Conservation (phyloP, 169 alveolate species). For the Haemoproteus tartakovskyi region DNA sequence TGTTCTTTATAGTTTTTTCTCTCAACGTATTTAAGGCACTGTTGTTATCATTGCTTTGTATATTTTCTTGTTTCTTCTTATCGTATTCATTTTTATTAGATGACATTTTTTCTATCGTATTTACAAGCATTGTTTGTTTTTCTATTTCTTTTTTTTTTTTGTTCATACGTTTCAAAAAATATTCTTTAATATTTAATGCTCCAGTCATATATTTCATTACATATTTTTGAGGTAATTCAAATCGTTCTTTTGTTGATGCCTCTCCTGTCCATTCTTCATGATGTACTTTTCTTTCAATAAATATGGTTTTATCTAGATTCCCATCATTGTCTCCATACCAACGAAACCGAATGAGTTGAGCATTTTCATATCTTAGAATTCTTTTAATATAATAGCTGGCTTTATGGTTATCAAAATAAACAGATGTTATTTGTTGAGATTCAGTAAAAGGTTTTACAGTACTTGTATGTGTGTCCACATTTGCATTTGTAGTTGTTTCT, state of each 20-base stretch:
- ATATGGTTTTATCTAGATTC: slow-evolving; percentile 66
- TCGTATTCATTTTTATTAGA: no score
- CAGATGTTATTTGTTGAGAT: slow-evolving; percentile 77
- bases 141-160: slow-evolving; percentile 4
- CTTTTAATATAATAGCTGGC: slow-evolving; percentile 74
- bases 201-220: slow-evolving; percentile 71
- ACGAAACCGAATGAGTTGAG: slow-evolving; percentile 77
- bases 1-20: slow-evolving; percentile 36
- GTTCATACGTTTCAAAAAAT: slow-evolving; percentile 23
- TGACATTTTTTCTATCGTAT: no score
- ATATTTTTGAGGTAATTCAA: slow-evolving; percentile 69
- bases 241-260: slow-evolving; percentile 77
- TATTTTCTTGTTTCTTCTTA: no score
- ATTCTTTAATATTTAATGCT: slow-evolving; percentile 17
- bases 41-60: no score
- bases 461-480: no score
- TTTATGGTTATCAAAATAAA: slow-evolving; percentile 72
- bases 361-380: slow-evolving; percentile 76
- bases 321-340: slow-evolving; percentile 79
- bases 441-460: slow-evolving; percentile 62
- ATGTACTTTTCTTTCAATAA: slow-evolving; percentile 77
- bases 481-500: background rate
- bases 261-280: slow-evolving; percentile 84
- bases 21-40: no score
- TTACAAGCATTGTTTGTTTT: no score